These are phyloP conservation scores for Citrullus colocynthis DNA, from an alignment of 306 rosid genomes.

Conservation along the genomic window DNA sequence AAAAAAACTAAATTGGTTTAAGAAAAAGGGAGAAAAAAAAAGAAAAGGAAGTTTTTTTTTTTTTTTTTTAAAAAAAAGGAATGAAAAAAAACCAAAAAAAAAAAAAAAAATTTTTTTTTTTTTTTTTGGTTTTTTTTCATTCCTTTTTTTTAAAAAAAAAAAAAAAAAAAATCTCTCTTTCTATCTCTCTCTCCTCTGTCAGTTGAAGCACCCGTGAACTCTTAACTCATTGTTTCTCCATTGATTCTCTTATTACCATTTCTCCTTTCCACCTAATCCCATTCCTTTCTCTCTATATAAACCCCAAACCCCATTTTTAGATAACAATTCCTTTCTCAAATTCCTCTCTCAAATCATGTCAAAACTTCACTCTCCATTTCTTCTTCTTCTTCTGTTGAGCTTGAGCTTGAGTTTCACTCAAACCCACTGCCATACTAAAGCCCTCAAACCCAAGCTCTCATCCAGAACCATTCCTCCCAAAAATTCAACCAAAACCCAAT, in stretches of 20 bases:
- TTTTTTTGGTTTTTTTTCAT: too few relatives aligned
- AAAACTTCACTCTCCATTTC: slow-evolving; percentile 12
- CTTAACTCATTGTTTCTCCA: slow-evolving; percentile 13
- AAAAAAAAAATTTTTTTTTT: too few relatives aligned
- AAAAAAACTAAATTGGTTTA: too few relatives aligned
- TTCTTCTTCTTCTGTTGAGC: slow-evolving; percentile 15
- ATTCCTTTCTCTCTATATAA: neutral
- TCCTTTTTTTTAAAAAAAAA: too few relatives aligned
- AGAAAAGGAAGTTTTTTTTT: too few relatives aligned
- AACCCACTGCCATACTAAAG: slow-evolving; percentile 48
- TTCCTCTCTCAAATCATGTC: slow-evolving; percentile 25
- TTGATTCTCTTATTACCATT: slow-evolving; percentile 31
- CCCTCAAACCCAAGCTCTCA: slow-evolving; percentile 3
- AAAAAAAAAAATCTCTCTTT: too few relatives aligned
- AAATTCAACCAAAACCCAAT: slow-evolving; percentile 34
- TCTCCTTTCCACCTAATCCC: slow-evolving; percentile 36
- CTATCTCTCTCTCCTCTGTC: slow-evolving; percentile 5
- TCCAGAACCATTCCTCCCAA: neutral
- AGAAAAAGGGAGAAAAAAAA: too few relatives aligned
- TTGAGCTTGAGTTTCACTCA: neutral
- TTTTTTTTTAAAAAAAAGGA: too few relatives aligned
- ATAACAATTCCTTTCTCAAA: neutral
- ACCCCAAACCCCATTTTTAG: slow-evolving; percentile 6
- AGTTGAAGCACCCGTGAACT: slow-evolving; percentile 72
- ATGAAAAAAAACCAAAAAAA: too few relatives aligned